Percentiles rank a stretch among this genome's conserved stretches.
phyloP scores from a whole-genome alignment of 352 stramenopile species.

The Thalassiosira pacifica region DNA sequence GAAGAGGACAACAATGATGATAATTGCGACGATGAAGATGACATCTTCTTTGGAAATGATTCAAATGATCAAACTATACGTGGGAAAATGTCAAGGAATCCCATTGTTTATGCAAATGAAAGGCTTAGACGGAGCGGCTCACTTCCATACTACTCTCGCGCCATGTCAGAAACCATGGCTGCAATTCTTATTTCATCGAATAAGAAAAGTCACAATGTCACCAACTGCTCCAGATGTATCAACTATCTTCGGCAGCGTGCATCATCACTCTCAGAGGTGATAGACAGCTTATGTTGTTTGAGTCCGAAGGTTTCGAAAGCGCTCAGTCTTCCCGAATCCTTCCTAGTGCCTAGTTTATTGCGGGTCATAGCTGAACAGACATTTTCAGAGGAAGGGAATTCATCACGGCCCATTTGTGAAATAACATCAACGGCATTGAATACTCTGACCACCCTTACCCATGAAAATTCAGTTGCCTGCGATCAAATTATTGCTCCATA shows the following conservation, averaged over 20 bases:
- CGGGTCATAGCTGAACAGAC: constrained; percentile 53
- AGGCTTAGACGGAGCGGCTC: constrained; percentile 72
- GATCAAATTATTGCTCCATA: constrained; percentile 63
- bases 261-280: constrained; percentile 67
- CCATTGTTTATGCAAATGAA: constrained; percentile 76
- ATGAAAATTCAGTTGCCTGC: constrained; percentile 80
- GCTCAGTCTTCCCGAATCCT: constrained; percentile 42
- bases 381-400: constrained; percentile 33
- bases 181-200: constrained; percentile 38
- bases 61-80: constrained; percentile 44
- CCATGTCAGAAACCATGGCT: constrained; percentile 63
- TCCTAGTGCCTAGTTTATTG: constrained; percentile 59
- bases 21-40: too few species aligned
- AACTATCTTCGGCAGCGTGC: constrained; percentile 65
- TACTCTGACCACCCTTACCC: constrained; percentile 83
- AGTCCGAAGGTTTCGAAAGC: constrained; percentile 61
- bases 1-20: too few species aligned
- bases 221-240: constrained; percentile 44
- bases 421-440: constrained; percentile 64
- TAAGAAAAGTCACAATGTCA: constrained; percentile 9
- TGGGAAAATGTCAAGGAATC: constrained; percentile 62
- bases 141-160: constrained; percentile 67
- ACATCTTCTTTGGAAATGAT: constrained; percentile 28
- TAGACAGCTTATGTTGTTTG: constrained; percentile 81
- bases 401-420: constrained; percentile 19